A percentile compares a stretch with the other conserved stretches of the same genome.
Conservation (phyloP, 176 grass and related monocot genomes). For the Carex scoparia region DNA sequence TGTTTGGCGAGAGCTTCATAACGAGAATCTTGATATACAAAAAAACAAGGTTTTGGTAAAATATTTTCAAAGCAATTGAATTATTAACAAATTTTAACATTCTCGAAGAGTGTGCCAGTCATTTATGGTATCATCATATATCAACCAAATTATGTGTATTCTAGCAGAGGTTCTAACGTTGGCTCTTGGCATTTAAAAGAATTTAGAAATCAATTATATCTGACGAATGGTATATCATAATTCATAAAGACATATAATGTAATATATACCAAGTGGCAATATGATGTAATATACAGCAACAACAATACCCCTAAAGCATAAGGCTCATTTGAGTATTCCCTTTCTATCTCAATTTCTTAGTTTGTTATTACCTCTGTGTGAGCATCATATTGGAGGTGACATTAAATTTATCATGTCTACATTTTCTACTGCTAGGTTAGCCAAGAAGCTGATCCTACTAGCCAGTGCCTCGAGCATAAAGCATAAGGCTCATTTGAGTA, state of each 20-base stretch:
- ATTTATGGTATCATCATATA: neutral
- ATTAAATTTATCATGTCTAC: slow-evolving; percentile 78
- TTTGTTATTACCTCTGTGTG: slow-evolving; percentile 33
- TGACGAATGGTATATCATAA: too few relatives aligned
- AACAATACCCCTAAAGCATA: too few relatives aligned
- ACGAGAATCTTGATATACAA: too few relatives aligned
- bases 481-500: slow-evolving; percentile 80
- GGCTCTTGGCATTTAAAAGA: neutral
- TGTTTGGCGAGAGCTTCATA: too few relatives aligned
- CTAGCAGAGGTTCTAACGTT: too few relatives aligned
- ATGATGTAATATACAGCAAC: too few relatives aligned
- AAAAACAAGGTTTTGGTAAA: too few relatives aligned
- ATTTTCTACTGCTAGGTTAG: slow-evolving; percentile 87
- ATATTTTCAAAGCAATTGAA: too few relatives aligned
- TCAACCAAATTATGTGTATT: neutral
- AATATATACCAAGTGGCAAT: neutral
- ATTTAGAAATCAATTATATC: too few relatives aligned
- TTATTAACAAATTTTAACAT: too few relatives aligned
- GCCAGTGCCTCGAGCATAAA: slow-evolving; percentile 58
- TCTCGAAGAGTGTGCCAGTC: neutral
- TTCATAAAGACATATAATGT: neutral
- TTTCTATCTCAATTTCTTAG: neutral
- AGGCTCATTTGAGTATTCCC: neutral
- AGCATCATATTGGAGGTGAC: slow-evolving; percentile 83
- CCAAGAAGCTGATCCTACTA: slow-evolving; percentile 52